phyloP scores from a whole-genome alignment of 306 rosid genomes.

The Sicyos baderoa region DNA sequence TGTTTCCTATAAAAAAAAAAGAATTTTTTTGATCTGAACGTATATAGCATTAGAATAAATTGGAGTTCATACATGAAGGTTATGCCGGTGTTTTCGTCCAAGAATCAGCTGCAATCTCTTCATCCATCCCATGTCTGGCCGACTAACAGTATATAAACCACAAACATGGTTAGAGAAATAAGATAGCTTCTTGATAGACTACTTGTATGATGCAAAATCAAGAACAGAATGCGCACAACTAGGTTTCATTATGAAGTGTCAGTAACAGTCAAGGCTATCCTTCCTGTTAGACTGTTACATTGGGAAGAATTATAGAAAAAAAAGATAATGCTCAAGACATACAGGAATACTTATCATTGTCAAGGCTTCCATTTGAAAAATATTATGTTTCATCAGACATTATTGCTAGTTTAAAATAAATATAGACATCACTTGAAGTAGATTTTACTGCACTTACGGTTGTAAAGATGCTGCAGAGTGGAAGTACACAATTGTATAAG shows the following conservation, averaged over 20 bases:
- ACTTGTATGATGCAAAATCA: slow-evolving; percentile 1
- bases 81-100: slow-evolving; percentile 84
- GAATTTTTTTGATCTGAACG: background rate
- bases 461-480: slow-evolving; percentile 98
- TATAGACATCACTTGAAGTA: slow-evolving; percentile 16
- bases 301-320: background rate
- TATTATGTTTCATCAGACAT: too few species aligned
- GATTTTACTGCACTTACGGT: slow-evolving; percentile 47
- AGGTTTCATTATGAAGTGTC: background rate
- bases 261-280: background rate
- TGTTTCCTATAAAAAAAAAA: too few species aligned
- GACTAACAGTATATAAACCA: slow-evolving; percentile 34
- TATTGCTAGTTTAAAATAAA: background rate
- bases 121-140: slow-evolving; percentile 94
- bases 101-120: slow-evolving; percentile 83
- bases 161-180: background rate
- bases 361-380: too few species aligned
- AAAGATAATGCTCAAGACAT: background rate
- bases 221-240: slow-evolving; percentile 11
- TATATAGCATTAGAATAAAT: background rate
- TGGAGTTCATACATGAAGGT: slow-evolving; percentile 61
- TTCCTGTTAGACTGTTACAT: background rate
- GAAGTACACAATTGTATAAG: slow-evolving; percentile 81
- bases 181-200: background rate
- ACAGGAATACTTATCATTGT: too few species aligned